Conservation (phyloP, 1,139 yeast genomes). For the Lodderomyces pseudojiufengensis region DNA sequence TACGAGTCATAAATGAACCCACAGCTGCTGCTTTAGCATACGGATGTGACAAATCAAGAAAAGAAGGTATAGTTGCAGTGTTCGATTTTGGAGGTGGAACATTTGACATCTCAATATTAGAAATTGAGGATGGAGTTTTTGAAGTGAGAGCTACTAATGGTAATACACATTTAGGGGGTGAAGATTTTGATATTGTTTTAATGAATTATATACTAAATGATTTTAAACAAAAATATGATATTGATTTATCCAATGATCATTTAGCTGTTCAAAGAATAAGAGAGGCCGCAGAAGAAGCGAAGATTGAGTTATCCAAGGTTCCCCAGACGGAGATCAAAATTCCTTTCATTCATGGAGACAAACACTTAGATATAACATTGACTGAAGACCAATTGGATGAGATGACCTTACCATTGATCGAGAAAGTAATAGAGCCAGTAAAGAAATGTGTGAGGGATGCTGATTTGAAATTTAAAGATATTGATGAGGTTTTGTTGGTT, state of each 20-base stretch:
- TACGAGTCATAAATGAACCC: conserved; percentile 74
- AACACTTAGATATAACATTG: conserved; percentile 48
- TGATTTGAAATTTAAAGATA: conserved; percentile 54
- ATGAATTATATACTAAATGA: conserved; percentile 49
- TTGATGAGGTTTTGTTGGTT: conserved; percentile 69
- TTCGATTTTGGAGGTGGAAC: conserved; percentile 86
- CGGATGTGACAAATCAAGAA: conserved; percentile 51
- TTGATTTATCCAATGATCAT: conserved; percentile 42
- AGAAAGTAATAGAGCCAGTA: conserved; percentile 62
- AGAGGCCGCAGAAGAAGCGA: conserved; percentile 69
- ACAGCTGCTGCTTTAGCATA: conserved; percentile 83
- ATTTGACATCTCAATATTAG: conserved; percentile 74
- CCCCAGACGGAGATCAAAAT: conserved; percentile 53
- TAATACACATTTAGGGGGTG: conserved; percentile 81
- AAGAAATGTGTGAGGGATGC: conserved; percentile 70
- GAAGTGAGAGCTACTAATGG: conserved; percentile 84
- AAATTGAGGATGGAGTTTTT: conserved; percentile 77
- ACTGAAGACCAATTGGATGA: conserved; percentile 63
- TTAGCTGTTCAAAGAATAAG: conserved; percentile 63
- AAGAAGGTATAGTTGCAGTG: conserved; percentile 66
- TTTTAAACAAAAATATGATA: conserved; percentile 42
- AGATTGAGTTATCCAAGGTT: conserved; percentile 66
- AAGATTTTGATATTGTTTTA: conserved; percentile 68
- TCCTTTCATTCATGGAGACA: conserved; percentile 56
- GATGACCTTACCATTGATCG: conserved; percentile 58